Base-by-base conservation (phyloP, 2,329 filamentous ascomycete genomes). In the Talaromyces pinophilus region DNA sequence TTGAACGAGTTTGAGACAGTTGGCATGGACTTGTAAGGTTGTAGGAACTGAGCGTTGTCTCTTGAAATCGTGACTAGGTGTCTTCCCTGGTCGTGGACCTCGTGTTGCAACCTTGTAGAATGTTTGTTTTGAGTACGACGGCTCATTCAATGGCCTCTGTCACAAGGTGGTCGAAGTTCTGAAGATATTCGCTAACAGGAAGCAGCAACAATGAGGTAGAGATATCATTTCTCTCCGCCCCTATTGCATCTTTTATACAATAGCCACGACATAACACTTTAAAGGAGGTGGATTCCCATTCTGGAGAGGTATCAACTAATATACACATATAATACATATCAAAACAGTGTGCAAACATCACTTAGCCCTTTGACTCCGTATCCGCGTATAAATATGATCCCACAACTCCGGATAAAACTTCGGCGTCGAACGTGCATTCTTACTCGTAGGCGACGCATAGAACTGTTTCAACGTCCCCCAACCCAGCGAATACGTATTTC, bases 361-460 rank as follows among this genome's bases (percentile, higher is more conserved):
- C 30, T 63, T 54, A 33, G 25, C 48, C 22, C 62, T 64, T 60
- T 69, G 72, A 44, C 62, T 72, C 62, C 76, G 78, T 40, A 82
- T 79, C 63, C 76, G 74, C 64, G 75, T 73, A 68, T 78, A 82
- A 35, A 82, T 77, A 67, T 75, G 71, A 42, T 76, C 76, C 81
- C 81, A 82, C 25, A 80, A 68, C 48, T 81, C 79, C 15, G 81
- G 81, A 65, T 76, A 80, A 63, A 79, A 81, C 5, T 74, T 77
- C 13, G 75, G 71, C 0, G 80, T 78, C 25, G 75, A 67, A 57
- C 71, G 73, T 7, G 78, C 78, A n/a, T 75, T 73, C 35, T 74
- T 75, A 62, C 78, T 81, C 55, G 76, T 74, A 48, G 74, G 70
- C n/a, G 69, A 70, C 4, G 79, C 73, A 69, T 76, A 82, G 66